Percentiles rank a stretch among this genome's conserved stretches.
Conservation (phyloP, 805 yeast genomes). For the Nakazawaea ernobii region DNA sequence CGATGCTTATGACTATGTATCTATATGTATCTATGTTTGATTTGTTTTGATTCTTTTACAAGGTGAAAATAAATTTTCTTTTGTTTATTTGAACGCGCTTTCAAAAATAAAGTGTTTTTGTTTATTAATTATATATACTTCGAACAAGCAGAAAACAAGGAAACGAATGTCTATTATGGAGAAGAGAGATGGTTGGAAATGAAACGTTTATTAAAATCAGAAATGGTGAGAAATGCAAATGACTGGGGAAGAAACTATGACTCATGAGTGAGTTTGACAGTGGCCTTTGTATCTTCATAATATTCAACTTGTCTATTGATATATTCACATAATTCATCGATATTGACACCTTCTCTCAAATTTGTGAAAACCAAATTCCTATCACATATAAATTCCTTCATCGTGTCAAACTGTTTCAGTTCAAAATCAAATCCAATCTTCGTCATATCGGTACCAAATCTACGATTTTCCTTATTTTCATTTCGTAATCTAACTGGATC, state of each 20-base stretch:
- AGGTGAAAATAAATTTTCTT: too few species aligned
- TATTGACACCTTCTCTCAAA: slow-evolving; percentile 20
- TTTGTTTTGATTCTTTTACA: too few species aligned
- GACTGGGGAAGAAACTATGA: too few species aligned
- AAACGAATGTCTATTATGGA: too few species aligned
- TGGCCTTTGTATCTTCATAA: slow-evolving; percentile 10
- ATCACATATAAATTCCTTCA: slow-evolving; percentile 23
- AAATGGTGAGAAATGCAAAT: background rate
- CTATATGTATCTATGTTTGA: too few species aligned
- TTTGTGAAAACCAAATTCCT: slow-evolving; percentile 9
- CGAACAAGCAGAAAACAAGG: too few species aligned
- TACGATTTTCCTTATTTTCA: slow-evolving; percentile 9
- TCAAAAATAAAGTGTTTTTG: too few species aligned
- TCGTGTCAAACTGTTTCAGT: slow-evolving; percentile 20
- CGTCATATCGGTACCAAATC: slow-evolving; percentile 10
- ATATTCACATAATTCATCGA: slow-evolving; percentile 42
- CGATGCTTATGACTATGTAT: too few species aligned
- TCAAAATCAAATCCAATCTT: slow-evolving; percentile 21
- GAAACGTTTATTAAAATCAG: background rate
- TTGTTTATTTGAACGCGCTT: too few species aligned
- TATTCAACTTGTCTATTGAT: slow-evolving; percentile 39
- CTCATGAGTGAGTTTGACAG: slow-evolving; percentile 1
- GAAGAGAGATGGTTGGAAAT: background rate
- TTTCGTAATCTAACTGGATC: slow-evolving; percentile 6
- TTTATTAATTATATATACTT: too few species aligned